Evolutionary conservation across 75 land plant genomes (phyloP), one percentile per base, ranked within the genome.

Genomic region (Chamaecyparis obtusa): DNA sequence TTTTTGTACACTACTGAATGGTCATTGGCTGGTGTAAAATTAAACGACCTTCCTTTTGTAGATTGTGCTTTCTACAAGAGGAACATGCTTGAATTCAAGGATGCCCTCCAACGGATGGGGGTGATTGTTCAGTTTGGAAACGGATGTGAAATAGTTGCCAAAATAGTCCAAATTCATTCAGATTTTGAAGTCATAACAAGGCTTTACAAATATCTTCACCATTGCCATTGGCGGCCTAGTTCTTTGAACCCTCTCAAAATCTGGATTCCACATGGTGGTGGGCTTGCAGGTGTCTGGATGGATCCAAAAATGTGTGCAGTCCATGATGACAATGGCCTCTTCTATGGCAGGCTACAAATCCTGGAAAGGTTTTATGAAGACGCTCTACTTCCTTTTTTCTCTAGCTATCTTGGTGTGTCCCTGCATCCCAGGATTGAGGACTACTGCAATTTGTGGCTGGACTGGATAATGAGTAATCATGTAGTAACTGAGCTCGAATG

Each of bases 41-140:
- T 90, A 1, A 90, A 90, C 32, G 93, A 91, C 55, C 89, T 93
- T 84, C 89, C 92, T 0, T 46, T 91, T 55, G 77, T 93, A 30
- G 91, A 93, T 87, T 83, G 69, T 67, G 37, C 27, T 0, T 93
- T 90, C 82, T 93, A 91, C 87, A 90, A 85, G 0, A 35, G 55
- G 2, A 30, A 33, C 6, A 86, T 93, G 6, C 4, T 0, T 10
- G 7, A 78, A 2, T 93, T 88, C 85, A 71, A 48, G 87, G 89
- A 87, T 9, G 93, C 78, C 71, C 85, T 93, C 3, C 85, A 72
- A 83, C 14, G 21, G 3, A 15, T 93, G 30, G 94, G 92, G 33
- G 93, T 93, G 3, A 15, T 49, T 33, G 84, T 83, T 48, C 6
- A 83, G 36, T 51, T 83, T 83, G 57, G 84, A 33, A 4, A 15